Evolutionary conservation across 2,329 filamentous ascomycete species (phyloP).

Genomic region (Penicillium psychrosexuale): DNA sequence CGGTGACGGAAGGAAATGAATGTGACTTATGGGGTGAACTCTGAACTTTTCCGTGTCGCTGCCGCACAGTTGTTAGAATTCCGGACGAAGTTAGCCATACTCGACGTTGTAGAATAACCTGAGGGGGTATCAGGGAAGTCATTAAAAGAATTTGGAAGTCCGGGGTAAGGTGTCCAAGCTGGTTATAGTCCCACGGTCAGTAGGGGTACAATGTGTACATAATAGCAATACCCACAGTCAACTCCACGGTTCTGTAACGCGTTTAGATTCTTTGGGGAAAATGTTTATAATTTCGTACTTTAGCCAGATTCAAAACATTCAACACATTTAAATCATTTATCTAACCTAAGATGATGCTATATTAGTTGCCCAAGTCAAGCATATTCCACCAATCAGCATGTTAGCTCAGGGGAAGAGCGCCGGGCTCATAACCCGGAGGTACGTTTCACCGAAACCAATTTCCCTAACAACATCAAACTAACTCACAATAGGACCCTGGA

Average conservation of each 20-base stretch:
- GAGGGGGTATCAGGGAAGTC: background rate
- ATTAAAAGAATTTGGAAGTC: too few species aligned
- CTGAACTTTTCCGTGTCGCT: background rate
- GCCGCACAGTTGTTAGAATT: background rate
- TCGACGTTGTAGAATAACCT: background rate
- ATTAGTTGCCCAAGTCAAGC: rapidly evolving
- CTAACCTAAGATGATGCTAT: too few species aligned
- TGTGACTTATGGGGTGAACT: constrained; percentile 37
- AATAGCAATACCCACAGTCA: too few species aligned
- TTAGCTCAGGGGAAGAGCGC: constrained; percentile 47
- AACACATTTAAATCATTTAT: too few species aligned
- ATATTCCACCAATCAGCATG: constrained; percentile 29
- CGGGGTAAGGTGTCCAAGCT: too few species aligned
- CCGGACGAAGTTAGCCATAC: background rate
- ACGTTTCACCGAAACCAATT: background rate
- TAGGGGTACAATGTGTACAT: too few species aligned
- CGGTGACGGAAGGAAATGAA: constrained; percentile 54
- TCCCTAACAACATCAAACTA: background rate
- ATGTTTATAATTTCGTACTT: too few species aligned
- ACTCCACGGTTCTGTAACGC: too few species aligned
- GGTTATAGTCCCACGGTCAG: too few species aligned
- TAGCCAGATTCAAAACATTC: too few species aligned
- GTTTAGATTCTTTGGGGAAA: too few species aligned
- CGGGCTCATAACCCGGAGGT: constrained; percentile 49
- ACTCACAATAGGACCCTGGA: background rate